Conservation (phyloP, 331 rosid species). For the Quercus tomentella region DNA sequence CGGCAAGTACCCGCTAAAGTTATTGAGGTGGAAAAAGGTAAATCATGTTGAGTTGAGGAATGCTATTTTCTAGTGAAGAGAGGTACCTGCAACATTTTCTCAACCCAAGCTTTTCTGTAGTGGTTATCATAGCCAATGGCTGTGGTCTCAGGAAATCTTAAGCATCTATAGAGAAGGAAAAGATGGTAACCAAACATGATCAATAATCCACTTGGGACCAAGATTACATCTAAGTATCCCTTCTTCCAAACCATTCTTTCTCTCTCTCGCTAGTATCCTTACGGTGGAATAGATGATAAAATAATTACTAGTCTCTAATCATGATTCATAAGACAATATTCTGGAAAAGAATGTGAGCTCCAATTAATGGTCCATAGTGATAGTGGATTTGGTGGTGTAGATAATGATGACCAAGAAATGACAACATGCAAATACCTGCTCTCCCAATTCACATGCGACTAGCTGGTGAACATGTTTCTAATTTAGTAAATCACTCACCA, state of each 20-base stretch:
- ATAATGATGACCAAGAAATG: not conserved
- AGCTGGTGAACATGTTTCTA: not conserved
- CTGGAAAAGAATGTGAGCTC: not conserved
- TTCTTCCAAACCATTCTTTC: not conserved
- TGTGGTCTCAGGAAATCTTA: not conserved
- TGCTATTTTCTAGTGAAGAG: not conserved
- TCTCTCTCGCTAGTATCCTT: not conserved
- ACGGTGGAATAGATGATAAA: not conserved
- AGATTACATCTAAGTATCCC: not conserved
- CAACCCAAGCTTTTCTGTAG: not conserved
- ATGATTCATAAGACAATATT: not conserved
- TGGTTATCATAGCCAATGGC: not conserved
- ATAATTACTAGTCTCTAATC: not conserved
- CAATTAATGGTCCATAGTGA: not conserved
- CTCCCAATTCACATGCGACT: not conserved
- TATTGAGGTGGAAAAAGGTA: not conserved
- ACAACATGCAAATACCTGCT: not conserved
- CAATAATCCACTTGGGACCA: not conserved
- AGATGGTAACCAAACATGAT: not conserved
- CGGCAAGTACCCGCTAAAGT: not conserved
- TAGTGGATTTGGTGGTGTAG: not conserved
- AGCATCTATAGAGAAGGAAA: not conserved
- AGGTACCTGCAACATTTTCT: not conserved
- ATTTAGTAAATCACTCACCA: not conserved
- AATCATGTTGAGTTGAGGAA: not conserved